Conservation (phyloP, 1,139 yeast genomes). For the Yamadazyma kanchanaburiensis region DNA sequence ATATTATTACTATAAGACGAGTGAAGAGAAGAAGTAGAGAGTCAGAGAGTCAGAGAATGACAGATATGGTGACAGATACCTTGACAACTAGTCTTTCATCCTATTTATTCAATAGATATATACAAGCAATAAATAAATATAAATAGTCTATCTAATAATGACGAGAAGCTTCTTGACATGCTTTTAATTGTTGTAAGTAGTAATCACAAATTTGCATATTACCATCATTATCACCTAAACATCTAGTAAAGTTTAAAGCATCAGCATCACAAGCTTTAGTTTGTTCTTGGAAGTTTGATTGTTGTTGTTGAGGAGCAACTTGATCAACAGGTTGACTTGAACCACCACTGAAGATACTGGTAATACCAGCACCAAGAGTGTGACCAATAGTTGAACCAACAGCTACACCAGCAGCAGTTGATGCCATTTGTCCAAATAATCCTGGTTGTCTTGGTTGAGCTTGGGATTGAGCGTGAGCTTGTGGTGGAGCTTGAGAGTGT, state of each 20-base stretch:
- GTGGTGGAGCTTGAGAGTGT: constrained; percentile 30
- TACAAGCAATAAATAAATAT: constrained; percentile 5
- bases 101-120: constrained; percentile 2
- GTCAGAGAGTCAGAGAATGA: constrained; percentile 1
- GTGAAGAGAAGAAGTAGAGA: constrained; percentile 2
- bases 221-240: constrained; percentile 89
- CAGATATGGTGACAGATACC: background rate
- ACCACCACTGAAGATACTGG: constrained; percentile 86
- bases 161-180: constrained; percentile 92
- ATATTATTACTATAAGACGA: constrained; percentile 10
- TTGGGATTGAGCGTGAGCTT: constrained; percentile 22
- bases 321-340: constrained; percentile 52
- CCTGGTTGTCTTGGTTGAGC: constrained; percentile 63
- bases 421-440: constrained; percentile 93
- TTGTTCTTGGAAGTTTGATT: constrained; percentile 42
- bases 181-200: constrained; percentile 94
- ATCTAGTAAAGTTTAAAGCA: constrained; percentile 92
- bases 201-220: constrained; percentile 96
- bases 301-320: constrained; percentile 33
- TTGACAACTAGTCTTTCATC: background rate
- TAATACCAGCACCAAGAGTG: constrained; percentile 91
- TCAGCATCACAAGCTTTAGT: constrained; percentile 78
- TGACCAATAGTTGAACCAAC: constrained; percentile 98
- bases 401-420: constrained; percentile 99
- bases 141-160: constrained; percentile 50